Evolutionary conservation across 1,284 basidiomycete genomes (phyloP).

Genomic region (Xerocomus amazonicus): DNA sequence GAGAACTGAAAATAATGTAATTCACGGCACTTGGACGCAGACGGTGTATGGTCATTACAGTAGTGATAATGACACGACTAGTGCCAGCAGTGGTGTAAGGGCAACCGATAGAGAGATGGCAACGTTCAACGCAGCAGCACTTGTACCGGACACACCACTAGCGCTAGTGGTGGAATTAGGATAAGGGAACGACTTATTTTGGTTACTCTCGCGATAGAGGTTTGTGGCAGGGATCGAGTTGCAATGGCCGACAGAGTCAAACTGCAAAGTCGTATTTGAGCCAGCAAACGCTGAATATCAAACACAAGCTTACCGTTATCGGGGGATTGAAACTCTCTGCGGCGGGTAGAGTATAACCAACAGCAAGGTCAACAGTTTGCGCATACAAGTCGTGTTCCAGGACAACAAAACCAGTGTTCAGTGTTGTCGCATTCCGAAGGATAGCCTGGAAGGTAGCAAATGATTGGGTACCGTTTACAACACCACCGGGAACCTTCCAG

Average conservation of each 20-base stretch:
- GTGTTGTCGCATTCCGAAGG: conserved; percentile 53
- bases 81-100: conserved; percentile 12
- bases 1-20: not conserved
- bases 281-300: not conserved
- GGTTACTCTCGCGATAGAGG: conserved; percentile 63
- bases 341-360: conserved; percentile 79
- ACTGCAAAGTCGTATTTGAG: conserved; percentile 34
- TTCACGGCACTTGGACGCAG: no score
- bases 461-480: conserved; percentile 54
- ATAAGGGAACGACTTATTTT: conserved; percentile 57
- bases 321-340: conserved; percentile 58
- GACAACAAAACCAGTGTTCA: conserved; percentile 78
- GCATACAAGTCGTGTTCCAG: conserved; percentile 85
- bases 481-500: conserved; percentile 78
- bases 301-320: conserved; percentile 49
- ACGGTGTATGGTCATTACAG: conserved; percentile 6
- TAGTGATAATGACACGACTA: conserved; percentile 13
- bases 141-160: conserved; percentile 3
- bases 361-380: conserved; percentile 83
- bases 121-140: conserved; percentile 11
- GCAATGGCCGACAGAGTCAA: conserved; percentile 67
- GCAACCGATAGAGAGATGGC: conserved; percentile 13
- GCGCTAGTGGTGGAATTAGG: conserved; percentile 22
- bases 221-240: conserved; percentile 48
- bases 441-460: conserved; percentile 59